These are phyloP conservation scores for Moricandia moricandioides DNA, from an alignment of 345 rosid genomes.

Conservation along the genomic window DNA sequence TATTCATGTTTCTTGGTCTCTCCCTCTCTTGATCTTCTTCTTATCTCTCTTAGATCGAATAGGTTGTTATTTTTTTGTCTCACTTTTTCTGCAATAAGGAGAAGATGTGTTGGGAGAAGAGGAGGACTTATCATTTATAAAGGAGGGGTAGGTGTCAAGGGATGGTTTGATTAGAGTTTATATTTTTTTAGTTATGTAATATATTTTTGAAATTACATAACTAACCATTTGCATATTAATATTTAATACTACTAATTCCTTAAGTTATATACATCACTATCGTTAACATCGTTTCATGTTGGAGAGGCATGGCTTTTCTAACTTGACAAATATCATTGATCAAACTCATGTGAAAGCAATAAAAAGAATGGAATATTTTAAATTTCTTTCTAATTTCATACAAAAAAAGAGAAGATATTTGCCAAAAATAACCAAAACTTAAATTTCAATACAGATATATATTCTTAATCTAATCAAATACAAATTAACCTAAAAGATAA, in stretches of 20 bases:
- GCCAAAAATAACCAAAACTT: too few relatives aligned
- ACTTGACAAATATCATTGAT: slow-evolving; percentile 5
- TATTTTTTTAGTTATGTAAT: not conserved
- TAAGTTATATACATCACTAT: slow-evolving; percentile 16
- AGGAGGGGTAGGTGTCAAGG: slow-evolving; percentile 34
- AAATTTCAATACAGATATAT: too few relatives aligned
- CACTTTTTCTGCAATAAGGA: slow-evolving; percentile 28
- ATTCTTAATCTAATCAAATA: too few relatives aligned
- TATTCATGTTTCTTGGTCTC: slow-evolving; percentile 23
- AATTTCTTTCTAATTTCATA: not conserved
- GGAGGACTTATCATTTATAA: slow-evolving; percentile 28
- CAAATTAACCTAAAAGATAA: too few relatives aligned
- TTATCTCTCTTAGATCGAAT: slow-evolving; percentile 19
- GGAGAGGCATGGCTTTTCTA: slow-evolving; percentile 1
- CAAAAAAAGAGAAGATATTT: too few relatives aligned
- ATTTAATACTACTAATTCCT: not conserved
- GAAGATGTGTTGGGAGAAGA: slow-evolving; percentile 30
- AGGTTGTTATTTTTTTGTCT: slow-evolving; percentile 10
- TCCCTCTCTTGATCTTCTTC: slow-evolving; percentile 8
- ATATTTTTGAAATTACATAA: not conserved
- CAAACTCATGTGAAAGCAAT: slow-evolving; percentile 25
- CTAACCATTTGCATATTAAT: not conserved
- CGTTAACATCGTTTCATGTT: slow-evolving; percentile 14
- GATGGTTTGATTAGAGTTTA: slow-evolving; percentile 21
- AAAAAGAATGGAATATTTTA: not conserved